phyloP scores from a whole-genome alignment of 495 filamentous ascomycete genomes.

The Penicillium fimorum region DNA sequence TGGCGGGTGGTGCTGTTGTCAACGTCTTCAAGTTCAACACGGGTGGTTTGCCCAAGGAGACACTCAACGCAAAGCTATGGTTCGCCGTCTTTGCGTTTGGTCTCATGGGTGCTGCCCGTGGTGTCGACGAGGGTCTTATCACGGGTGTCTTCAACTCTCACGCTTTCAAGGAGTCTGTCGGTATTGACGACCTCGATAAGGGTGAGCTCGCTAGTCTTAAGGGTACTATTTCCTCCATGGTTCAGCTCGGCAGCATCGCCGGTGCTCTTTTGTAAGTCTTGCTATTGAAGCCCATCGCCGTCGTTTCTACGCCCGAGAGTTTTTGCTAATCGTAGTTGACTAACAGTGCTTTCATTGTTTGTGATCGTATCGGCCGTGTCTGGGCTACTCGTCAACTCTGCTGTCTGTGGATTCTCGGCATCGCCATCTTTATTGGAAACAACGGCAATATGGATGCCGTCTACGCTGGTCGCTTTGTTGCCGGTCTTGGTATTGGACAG shows the following conservation, averaged over 20 bases:
- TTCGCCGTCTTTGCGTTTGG: conserved; percentile 56
- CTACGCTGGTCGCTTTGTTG: conserved; percentile 56
- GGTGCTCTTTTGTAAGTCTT: conserved; percentile 3
- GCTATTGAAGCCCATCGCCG: neutral
- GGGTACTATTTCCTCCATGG: conserved; percentile 7
- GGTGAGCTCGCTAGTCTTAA: conserved; percentile 1
- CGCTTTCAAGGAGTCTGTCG: conserved; percentile 15
- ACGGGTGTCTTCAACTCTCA: conserved; percentile 53
- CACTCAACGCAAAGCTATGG: conserved; percentile 53
- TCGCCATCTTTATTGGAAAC: conserved; percentile 54
- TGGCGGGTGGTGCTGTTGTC: conserved; percentile 5
- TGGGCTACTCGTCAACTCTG: conserved; percentile 59
- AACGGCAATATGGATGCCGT: conserved; percentile 52
- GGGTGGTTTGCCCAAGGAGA: conserved; percentile 17
- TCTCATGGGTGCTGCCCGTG: conserved; percentile 58
- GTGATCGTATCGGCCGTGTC: conserved; percentile 55
- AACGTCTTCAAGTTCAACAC: conserved; percentile 9
- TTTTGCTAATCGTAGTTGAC: neutral
- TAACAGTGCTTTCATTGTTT: conserved; percentile 1
- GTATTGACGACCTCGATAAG: conserved; percentile 1
- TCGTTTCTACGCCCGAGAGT: neutral
- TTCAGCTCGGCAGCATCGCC: conserved; percentile 5
- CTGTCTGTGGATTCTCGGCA: conserved; percentile 56
- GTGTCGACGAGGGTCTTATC: conserved; percentile 61
- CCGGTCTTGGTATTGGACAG: conserved; percentile 57